A percentile compares a stretch with the other conserved stretches of the same genome.
Evolutionary conservation across 2,329 filamentous ascomycete genomes (phyloP).

Genomic region (Spiromastix sp.): DNA sequence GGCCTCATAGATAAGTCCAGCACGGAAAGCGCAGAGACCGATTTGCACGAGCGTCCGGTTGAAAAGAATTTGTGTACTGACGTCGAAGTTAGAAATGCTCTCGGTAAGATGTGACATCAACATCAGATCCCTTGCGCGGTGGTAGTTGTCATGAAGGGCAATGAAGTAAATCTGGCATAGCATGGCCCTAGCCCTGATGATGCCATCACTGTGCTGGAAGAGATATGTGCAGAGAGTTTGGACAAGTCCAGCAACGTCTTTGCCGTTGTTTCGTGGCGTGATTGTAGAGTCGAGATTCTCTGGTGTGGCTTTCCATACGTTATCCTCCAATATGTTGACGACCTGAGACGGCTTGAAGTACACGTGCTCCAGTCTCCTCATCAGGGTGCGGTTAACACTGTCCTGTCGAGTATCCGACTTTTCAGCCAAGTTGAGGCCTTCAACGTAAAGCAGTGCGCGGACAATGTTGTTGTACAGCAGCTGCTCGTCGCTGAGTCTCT

Average conservation of each 20-base stretch:
- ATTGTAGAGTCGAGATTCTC: conserved; percentile 62
- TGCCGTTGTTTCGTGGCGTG: conserved; percentile 59
- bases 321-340: conserved; percentile 86
- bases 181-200: conserved; percentile 93
- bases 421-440: conserved; percentile 55
- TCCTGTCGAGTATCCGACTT: conserved; percentile 71
- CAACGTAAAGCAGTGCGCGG: conserved; percentile 78
- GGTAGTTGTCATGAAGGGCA: conserved; percentile 94
- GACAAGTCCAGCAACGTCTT: conserved; percentile 63
- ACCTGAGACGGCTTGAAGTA: conserved; percentile 99
- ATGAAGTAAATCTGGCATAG: conserved; percentile 98
- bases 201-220: conserved; percentile 88
- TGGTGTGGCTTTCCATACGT: conserved; percentile 77
- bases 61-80: conserved; percentile 95
- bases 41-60: conserved; percentile 97
- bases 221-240: conserved; percentile 88
- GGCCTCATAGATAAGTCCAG: conserved; percentile 91
- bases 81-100: conserved; percentile 91
- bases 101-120: conserved; percentile 99
- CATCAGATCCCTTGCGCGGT: conserved; percentile 97
- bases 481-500: conserved; percentile 83
- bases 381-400: conserved; percentile 81
- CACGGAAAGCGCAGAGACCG: conserved; percentile 94
- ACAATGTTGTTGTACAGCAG: conserved; percentile 87
- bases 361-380: conserved; percentile 89